Percentiles rank a stretch among this genome's conserved stretches.
Evolutionary conservation across 805 yeast species (phyloP).

Genomic region (Komagataella pastoris): DNA sequence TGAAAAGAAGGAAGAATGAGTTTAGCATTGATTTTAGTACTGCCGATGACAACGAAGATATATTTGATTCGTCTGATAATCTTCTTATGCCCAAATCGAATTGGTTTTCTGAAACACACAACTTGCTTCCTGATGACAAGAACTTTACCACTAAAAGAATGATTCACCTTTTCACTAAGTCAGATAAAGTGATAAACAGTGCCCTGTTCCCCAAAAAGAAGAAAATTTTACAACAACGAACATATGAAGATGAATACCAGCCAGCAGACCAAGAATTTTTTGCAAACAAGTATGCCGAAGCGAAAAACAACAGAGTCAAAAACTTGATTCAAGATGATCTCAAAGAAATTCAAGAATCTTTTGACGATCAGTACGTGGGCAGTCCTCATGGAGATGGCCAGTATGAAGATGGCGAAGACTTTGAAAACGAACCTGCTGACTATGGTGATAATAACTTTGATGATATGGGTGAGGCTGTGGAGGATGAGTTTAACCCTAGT

Average conservation of each 20-base stretch:
- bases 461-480: constrained; percentile 6
- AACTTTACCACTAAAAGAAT: constrained; percentile 34
- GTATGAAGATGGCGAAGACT: constrained; percentile 23
- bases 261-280: constrained; percentile 37
- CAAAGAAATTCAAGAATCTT: constrained; percentile 12
- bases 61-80: constrained; percentile 14
- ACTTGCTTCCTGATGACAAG: constrained; percentile 34
- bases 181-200: constrained; percentile 18
- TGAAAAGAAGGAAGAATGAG: constrained; percentile 15
- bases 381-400: constrained; percentile 15
- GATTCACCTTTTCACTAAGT: constrained; percentile 32
- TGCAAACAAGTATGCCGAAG: constrained; percentile 30
- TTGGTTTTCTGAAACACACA: constrained; percentile 8
- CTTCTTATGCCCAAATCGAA: constrained; percentile 11
- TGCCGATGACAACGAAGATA: constrained; percentile 9
- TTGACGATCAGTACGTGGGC: constrained; percentile 4
- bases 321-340: constrained; percentile 7
- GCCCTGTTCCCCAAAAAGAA: constrained; percentile 12
- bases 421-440: constrained; percentile 18
- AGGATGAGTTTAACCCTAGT: neutral
- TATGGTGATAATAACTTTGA: constrained; percentile 7
- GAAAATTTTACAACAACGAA: neutral
- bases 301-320: constrained; percentile 10
- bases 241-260: constrained; percentile 14
- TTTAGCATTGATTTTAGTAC: constrained; percentile 14